phyloP scores from a whole-genome alignment of 2,329 filamentous ascomycete genomes.

The Arthrobotrys iridis region DNA sequence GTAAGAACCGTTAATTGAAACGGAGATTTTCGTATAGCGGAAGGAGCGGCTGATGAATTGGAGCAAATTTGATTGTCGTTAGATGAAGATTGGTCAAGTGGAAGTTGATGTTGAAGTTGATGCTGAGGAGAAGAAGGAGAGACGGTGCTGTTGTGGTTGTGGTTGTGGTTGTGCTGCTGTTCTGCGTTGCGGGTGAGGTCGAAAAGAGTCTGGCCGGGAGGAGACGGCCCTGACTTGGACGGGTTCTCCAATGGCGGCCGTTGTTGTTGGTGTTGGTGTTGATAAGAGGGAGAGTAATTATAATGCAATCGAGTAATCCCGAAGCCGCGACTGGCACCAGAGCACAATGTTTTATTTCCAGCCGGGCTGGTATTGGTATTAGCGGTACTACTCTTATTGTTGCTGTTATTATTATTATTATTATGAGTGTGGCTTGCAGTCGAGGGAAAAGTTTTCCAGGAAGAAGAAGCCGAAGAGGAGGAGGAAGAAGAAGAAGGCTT shows the following conservation, averaged over 20 bases:
- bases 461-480: not conserved
- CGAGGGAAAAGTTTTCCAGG: slow-evolving; percentile 27
- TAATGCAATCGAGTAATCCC: slow-evolving; percentile 40
- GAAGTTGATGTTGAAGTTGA: not conserved
- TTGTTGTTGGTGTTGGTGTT: not conserved
- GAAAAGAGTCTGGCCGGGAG: slow-evolving; percentile 1
- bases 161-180: not conserved
- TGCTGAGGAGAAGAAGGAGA: slow-evolving; percentile 1
- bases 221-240: not conserved
- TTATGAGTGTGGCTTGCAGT: slow-evolving; percentile 36
- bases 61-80: not conserved
- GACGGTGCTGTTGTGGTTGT: too few relatives aligned
- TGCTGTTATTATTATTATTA: not conserved
- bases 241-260: not conserved
- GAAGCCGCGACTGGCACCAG: not conserved
- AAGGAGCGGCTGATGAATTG: not conserved
- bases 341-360: too few relatives aligned
- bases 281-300: slow-evolving; percentile 37
- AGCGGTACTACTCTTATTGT: not conserved
- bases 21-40: slow-evolving; percentile 23
- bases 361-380: not conserved
- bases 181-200: slow-evolving; percentile 41
- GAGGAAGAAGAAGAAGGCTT: not conserved
- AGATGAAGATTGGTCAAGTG: not conserved
- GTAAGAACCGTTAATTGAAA: slow-evolving; percentile 26